Evolutionary conservation across 2,329 filamentous ascomycete species (phyloP).

Genomic region (Fusarium brachygibbosum): DNA sequence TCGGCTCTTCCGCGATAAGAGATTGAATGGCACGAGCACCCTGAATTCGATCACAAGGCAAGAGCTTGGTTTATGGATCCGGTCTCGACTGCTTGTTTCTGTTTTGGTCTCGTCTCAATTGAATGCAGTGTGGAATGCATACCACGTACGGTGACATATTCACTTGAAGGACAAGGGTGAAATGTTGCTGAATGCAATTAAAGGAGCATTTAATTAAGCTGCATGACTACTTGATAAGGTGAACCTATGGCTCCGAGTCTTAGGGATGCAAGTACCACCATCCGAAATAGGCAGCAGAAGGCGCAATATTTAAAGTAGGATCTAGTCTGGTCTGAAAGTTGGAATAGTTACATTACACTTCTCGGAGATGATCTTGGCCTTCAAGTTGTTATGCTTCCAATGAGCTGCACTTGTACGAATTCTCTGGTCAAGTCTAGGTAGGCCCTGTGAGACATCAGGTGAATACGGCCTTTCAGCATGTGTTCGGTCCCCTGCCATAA

Average conservation of each 20-base stretch:
- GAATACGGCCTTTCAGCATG: too few species aligned
- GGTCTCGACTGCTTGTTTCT: background rate
- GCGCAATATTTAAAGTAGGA: background rate
- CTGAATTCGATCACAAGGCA: constrained; percentile 24
- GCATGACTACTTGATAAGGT: background rate
- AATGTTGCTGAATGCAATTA: background rate
- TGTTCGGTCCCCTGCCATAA: background rate
- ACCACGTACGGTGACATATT: background rate
- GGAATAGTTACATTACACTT: background rate
- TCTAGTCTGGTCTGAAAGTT: background rate
- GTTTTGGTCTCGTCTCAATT: background rate
- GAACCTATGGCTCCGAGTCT: background rate
- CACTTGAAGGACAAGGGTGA: background rate
- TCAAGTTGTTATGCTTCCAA: too few species aligned
- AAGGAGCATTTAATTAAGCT: background rate
- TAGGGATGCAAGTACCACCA: background rate
- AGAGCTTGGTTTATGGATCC: constrained; percentile 9
- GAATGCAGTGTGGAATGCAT: background rate
- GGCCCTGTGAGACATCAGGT: background rate
- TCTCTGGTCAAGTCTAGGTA: background rate
- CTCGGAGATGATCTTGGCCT: background rate
- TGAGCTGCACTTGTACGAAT: background rate
- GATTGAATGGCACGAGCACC: constrained; percentile 29
- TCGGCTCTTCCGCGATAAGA: constrained; percentile 44
- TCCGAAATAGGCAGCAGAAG: background rate